Conservation (phyloP, 2,329 filamentous ascomycete species). For the Hirsutella rhossiliensis region DNA sequence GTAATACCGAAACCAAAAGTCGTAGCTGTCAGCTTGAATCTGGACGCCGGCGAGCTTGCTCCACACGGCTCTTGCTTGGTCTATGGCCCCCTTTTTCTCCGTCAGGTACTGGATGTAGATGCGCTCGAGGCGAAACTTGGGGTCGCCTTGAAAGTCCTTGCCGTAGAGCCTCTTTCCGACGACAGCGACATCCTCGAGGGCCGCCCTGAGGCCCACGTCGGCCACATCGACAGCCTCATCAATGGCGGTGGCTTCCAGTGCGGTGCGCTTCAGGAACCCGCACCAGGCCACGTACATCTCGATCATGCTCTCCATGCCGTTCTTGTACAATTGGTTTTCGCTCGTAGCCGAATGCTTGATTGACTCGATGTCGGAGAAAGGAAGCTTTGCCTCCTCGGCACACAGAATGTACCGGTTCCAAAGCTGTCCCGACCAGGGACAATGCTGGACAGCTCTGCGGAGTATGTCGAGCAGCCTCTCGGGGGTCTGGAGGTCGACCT, state of each 20-base stretch:
- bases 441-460: slow-evolving; percentile 76
- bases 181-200: slow-evolving; percentile 73
- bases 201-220: slow-evolving; percentile 76
- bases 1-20: slow-evolving; percentile 92
- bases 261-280: slow-evolving; percentile 77
- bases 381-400: slow-evolving; percentile 64
- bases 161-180: slow-evolving; percentile 68
- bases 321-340: slow-evolving; percentile 70
- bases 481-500: slow-evolving; percentile 25
- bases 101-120: slow-evolving; percentile 88
- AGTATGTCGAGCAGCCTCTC: slow-evolving; percentile 53
- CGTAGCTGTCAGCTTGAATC: slow-evolving; percentile 63
- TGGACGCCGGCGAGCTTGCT: slow-evolving; percentile 52
- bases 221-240: slow-evolving; percentile 83
- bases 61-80: slow-evolving; percentile 69
- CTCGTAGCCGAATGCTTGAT: slow-evolving; percentile 90
- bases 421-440: slow-evolving; percentile 80
- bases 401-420: slow-evolving; percentile 86
- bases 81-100: slow-evolving; percentile 66
- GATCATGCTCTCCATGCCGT: slow-evolving; percentile 77
- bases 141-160: slow-evolving; percentile 68
- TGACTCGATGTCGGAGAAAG: slow-evolving; percentile 70
- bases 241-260: slow-evolving; percentile 59
- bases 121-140: slow-evolving; percentile 75
- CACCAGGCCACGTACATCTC: slow-evolving; percentile 94